Conservation (phyloP, 2,329 filamentous ascomycete genomes). For the Teratosphaeriaceae sp. region DNA sequence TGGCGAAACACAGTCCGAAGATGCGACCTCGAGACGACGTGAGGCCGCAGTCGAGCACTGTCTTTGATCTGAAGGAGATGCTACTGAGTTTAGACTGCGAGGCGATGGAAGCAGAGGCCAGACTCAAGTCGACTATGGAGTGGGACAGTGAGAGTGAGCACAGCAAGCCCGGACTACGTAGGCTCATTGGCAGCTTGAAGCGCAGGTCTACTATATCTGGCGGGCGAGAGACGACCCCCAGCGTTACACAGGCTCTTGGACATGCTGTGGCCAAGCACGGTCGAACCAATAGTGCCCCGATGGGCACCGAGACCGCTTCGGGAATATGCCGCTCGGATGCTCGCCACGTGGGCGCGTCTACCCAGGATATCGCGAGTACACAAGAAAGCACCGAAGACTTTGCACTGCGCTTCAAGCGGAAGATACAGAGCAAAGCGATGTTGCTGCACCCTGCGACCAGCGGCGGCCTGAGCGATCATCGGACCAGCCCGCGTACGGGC, state of each 20-base stretch:
- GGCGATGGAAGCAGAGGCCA: background rate
- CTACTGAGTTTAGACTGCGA: background rate
- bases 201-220: background rate
- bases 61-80: background rate
- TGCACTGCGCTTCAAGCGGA: too few species aligned
- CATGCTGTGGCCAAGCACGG: too few species aligned
- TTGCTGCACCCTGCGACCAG: too few species aligned
- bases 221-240: background rate
- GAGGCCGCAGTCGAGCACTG: background rate
- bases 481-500: too few species aligned
- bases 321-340: too few species aligned
- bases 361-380: too few species aligned
- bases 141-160: slow-evolving; percentile 1
- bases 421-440: too few species aligned
- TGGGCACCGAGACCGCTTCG: too few species aligned
- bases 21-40: background rate
- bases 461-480: too few species aligned
- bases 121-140: slow-evolving; percentile 1
- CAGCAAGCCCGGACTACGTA: background rate
- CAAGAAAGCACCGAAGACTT: too few species aligned
- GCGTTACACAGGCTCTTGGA: background rate
- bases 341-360: too few species aligned
- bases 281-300: too few species aligned
- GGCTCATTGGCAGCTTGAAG: background rate
- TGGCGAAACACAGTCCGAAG: background rate